Base-by-base conservation (phyloP, 495 filamentous ascomycete species). In the Ascodesmis nigricans region DNA sequence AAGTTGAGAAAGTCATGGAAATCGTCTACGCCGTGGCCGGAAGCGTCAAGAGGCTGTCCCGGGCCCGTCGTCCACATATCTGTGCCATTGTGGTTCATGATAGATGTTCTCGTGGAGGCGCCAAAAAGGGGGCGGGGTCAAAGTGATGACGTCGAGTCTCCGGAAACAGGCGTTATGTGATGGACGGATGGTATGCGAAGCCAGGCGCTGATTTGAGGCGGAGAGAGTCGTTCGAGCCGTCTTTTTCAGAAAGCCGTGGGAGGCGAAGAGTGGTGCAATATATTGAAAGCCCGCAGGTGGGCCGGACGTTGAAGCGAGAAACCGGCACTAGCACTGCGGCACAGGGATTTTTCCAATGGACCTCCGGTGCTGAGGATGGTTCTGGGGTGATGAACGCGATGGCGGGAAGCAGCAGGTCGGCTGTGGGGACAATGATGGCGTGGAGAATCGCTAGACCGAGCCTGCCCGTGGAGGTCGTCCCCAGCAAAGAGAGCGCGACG, bases 1-100 rank as follows among this genome's bases (percentile, higher is more conserved):
- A 46, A 51, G 40, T 51, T 46, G 29, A 51, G 41, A 26, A 51
- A 50, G 11, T 50, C 47, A 11, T 23, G 11, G n/a, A 19, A 11
- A 33, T 40, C 40, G 31, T 36, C 30, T 29, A 32, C 25, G 35
- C 26, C 33, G 41, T 21, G 16, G 5, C 36, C 38, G 14, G 15
- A 26, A 20, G 31, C 25, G 21, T 46, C n/a, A n/a, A n/a, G n/a
- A n/a, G n/a, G n/a, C n/a, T n/a, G n/a, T n/a, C n/a, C n/a, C n/a
- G n/a, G 47, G 38, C 42, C 31, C 24, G 39, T 22, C 29, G 49
- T 21, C 48, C 48, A 51, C 30, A 45, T 34, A 18, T 42, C 40
- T 19, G 39, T 33, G 21, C 16, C 47, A 36, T 46, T 48, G 20
- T 45, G 31, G 45, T 39, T 34, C 48, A 51, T 51, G 28, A 35